phyloP scores from a whole-genome alignment of 257 asterid genomes.

The Penstemon eatonii region DNA sequence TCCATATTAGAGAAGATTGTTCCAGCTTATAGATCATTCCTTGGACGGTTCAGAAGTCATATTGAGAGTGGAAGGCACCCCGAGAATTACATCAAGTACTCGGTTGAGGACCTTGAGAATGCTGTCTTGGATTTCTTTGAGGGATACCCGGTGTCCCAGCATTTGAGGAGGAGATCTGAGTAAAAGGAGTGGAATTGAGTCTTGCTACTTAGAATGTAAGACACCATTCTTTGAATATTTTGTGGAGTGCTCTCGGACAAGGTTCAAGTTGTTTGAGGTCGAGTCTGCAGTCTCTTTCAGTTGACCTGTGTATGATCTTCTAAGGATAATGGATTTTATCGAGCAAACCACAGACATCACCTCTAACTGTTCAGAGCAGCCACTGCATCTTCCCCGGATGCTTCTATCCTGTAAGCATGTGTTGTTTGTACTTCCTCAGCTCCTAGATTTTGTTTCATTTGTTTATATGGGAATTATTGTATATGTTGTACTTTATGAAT shows the following conservation, averaged over 20 bases:
- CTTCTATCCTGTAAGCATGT: constrained; percentile 66
- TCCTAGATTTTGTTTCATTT: constrained; percentile 50
- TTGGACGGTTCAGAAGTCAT: constrained; percentile 49
- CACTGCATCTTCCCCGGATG: constrained; percentile 53
- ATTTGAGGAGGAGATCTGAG: constrained; percentile 65
- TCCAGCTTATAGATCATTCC: constrained; percentile 52
- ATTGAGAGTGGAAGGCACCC: constrained; percentile 53
- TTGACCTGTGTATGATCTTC: constrained; percentile 24
- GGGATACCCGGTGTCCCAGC: constrained; percentile 61
- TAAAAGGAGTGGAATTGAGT: constrained; percentile 35
- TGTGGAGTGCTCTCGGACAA: constrained; percentile 52
- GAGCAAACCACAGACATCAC: constrained; percentile 27
- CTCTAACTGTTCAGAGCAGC: constrained; percentile 35
- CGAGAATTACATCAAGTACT: constrained; percentile 43
- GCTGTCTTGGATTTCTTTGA: constrained; percentile 50
- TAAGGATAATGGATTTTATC: constrained; percentile 24
- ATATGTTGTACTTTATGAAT: constrained; percentile 39
- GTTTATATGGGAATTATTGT: constrained; percentile 56
- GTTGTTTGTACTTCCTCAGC: constrained; percentile 48
- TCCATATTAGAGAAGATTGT: constrained; percentile 41
- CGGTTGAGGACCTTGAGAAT: constrained; percentile 51
- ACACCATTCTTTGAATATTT: constrained; percentile 68
- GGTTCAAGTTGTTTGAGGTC: constrained; percentile 39
- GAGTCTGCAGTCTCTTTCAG: constrained; percentile 24
- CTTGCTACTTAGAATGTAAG: constrained; percentile 52